Base-by-base conservation (phyloP, 2,329 filamentous ascomycete genomes). In the Cladosporium sp. region DNA sequence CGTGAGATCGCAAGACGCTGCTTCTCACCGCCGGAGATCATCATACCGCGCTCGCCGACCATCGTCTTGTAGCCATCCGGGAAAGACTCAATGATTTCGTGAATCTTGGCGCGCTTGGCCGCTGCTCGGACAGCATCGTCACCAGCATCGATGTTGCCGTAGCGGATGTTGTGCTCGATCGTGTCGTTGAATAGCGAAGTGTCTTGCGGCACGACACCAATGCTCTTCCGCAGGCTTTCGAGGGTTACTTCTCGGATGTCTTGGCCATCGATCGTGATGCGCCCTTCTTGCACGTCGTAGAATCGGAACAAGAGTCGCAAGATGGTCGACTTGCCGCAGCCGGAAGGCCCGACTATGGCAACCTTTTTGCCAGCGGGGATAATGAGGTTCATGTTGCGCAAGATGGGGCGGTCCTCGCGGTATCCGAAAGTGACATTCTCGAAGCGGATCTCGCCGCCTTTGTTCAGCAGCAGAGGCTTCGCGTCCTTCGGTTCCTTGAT, bases 131-230 rank as follows among this genome's bases (percentile, higher is more conserved):
- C 86, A 53, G 85, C 77, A 32, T 89, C 88, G 9, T 79, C 75
- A 0, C 84, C 78, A 0, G 92, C 91, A 43, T 83, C 81, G 58
- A 97, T 80, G 59, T 87, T 82, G 46, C 93, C 93, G 68, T 98
- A 98, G 57, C 84, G 86, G 63, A 98, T 95, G 68, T 98, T 98
- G 69, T 96, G 89, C 66, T 87, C 86, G 54, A 98, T 92, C 0
- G 90, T 93, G 65, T 95, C 90, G 68, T 98, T 98, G 77, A 98
- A 98, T 1, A 98, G 77, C 0, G 93, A 91, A 0, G 93, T 97
- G 62, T 98, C 93, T 68, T 98, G 95, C 0, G 93, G 93, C 0
- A 98, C 93, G 13, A 98, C 92, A 18, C 93, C 93, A 58, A 98
- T 97, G 2, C 87, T 81, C 58, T 82, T 82, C 6, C 93, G 84